A percentile compares a stretch with the other conserved stretches of the same genome.
Evolutionary conservation across 371 early-diverging fungal species (phyloP).

Genomic region (Smittium culicis): DNA sequence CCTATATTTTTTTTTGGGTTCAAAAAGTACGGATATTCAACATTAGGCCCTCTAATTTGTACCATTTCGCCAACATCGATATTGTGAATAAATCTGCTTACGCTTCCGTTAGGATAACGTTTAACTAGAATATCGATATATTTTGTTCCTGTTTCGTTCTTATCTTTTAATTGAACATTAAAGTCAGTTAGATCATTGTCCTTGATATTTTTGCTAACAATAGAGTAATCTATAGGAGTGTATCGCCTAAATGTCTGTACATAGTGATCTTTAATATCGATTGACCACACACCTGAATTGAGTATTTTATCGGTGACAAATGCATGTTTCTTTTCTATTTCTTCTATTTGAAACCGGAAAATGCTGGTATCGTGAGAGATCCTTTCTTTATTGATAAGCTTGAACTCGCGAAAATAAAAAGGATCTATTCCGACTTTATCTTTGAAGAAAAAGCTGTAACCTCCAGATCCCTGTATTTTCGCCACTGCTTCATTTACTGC

Average conservation of each 20-base stretch:
- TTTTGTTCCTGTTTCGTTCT: constrained; percentile 31
- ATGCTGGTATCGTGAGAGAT: too few relatives aligned
- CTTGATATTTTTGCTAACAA: constrained; percentile 5
- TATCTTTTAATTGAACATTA: constrained; percentile 3
- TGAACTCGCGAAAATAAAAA: too few relatives aligned
- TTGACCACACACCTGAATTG: constrained; percentile 27
- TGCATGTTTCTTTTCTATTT: constrained; percentile 48
- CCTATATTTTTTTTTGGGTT: neutral
- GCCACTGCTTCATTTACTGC: too few relatives aligned
- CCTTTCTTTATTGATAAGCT: too few relatives aligned
- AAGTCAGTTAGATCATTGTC: neutral
- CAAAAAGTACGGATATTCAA: constrained; percentile 41
- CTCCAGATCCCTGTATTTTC: too few relatives aligned
- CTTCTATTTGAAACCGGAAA: constrained; percentile 39
- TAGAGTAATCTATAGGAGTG: constrained; percentile 33
- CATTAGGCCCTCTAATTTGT: constrained; percentile 78
- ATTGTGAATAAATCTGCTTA: constrained; percentile 56
- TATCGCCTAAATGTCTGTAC: constrained; percentile 42
- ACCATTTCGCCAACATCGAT: constrained; percentile 70
- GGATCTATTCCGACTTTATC: too few relatives aligned
- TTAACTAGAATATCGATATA: constrained; percentile 79
- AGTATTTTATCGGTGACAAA: constrained; percentile 40
- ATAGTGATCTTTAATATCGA: constrained; percentile 29
- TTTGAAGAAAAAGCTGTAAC: too few relatives aligned
- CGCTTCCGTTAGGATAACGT: constrained; percentile 42